A percentile compares a stretch with the other conserved stretches of the same genome.
These are phyloP conservation scores for Tritrichomonas foetus DNA, from an alignment of 208 protist genomes.

Conservation along the genomic window DNA sequence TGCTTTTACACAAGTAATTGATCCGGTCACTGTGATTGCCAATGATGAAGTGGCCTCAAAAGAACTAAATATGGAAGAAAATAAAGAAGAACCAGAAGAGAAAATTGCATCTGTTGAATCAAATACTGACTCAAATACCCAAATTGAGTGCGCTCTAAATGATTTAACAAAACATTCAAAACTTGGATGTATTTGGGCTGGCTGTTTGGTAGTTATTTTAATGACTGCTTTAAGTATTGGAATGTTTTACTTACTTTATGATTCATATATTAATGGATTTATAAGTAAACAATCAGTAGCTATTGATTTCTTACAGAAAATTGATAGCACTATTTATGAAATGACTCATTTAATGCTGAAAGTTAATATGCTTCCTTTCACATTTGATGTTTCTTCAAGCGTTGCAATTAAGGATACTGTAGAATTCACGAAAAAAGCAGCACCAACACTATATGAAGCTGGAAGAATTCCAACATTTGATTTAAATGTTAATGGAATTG, in stretches of 20 bases:
- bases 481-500: not conserved
- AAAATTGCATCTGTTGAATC: too few species aligned
- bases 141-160: not conserved
- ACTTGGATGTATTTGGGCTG: not conserved
- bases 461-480: not conserved
- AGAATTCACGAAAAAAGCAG: not conserved
- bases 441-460: not conserved
- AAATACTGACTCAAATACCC: too few species aligned
- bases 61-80: not conserved
- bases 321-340: not conserved
- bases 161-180: not conserved
- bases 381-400: too few species aligned
- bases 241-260: not conserved
- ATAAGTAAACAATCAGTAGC: not conserved
- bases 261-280: not conserved
- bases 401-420: not conserved
- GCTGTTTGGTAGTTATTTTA: not conserved
- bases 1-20: not conserved
- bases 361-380: too few species aligned
- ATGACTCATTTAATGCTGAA: not conserved
- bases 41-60: too few species aligned
- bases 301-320: not conserved
- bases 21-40: not conserved
- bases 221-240: not conserved
- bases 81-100: not conserved